Evolutionary conservation across 2,329 filamentous ascomycete species (phyloP), one percentile per base, ranked within the genome.

Genomic region (Bipolaris bicolor): DNA sequence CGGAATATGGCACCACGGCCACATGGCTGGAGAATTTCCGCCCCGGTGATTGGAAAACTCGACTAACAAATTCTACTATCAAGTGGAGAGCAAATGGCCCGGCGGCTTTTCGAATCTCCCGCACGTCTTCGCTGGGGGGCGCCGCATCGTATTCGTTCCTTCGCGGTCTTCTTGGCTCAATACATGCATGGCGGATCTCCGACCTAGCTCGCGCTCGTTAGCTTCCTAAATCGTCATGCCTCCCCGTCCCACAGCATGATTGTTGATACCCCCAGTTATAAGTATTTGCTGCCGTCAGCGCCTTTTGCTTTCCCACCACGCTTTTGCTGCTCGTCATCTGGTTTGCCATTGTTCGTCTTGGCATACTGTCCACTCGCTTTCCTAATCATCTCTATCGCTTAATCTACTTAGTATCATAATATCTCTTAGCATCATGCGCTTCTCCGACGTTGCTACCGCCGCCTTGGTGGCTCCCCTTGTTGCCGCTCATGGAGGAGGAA

Each of bases 391-490:
- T 26, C 31, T 36, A 22, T n/a, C 29, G 33, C 44, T 33, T 49
- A 20, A 20, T 37, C 40, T 18, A 10, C 13, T 44, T 54, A 54
- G 49, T 54, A 49, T 7, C 16, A 3, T 49, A 47, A 29, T 49
- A 4, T 31, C 22, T 37, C 24, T 16, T 33, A 44, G 7, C 26
- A 39, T 46, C 33, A 76, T 76, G 74, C 71, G 67, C 53, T 68
- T 76, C 62, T 64, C 68, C 24, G 67, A 72, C 16, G 43, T 73
- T 29, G 53, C 70, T 45, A 62, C 69, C 36, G 68, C 62, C 50
- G 63, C 70, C 18, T 55, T 68, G 57, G 69, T 68, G 55, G 71
- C 65, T 29, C 69, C 73, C 7, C 61, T 74, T 26, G 74, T 73
- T 36, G 71, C 69, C 40, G 74, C 74, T 40, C 74, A 76, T 60